Conservation (phyloP, 176 grass and related monocot genomes). For the Oryza rufipogon region DNA sequence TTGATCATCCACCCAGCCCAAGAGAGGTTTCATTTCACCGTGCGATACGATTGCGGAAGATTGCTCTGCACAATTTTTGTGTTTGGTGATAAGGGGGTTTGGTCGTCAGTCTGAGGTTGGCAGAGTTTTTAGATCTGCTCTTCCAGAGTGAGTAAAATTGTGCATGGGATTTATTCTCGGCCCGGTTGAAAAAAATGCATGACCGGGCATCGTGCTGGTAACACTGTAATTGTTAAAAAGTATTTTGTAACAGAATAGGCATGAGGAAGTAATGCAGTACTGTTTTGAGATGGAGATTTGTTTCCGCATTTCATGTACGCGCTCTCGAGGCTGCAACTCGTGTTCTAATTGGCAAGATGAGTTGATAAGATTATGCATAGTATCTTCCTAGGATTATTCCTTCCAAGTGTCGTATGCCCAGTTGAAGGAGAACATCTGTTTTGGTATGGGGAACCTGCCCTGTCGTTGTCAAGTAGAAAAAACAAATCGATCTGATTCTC, state of each 20-base stretch:
- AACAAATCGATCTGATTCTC: neutral
- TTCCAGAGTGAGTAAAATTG: constrained; percentile 16
- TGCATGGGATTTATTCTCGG: neutral
- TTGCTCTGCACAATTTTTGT: constrained; percentile 15
- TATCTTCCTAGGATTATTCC: no score
- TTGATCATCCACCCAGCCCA: neutral
- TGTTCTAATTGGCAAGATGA: neutral
- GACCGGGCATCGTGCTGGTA: neutral
- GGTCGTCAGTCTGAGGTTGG: constrained; percentile 17
- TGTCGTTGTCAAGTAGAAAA: neutral
- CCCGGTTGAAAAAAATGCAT: neutral
- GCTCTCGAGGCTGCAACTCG: neutral
- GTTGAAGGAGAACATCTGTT: neutral
- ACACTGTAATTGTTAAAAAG: neutral
- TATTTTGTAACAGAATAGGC: neutral
- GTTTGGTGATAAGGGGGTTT: constrained; percentile 4
- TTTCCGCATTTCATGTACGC: no score
- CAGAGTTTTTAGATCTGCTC: constrained; percentile 44
- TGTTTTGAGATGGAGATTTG: constrained; percentile 1
- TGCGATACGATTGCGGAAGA: neutral
- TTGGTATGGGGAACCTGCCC: neutral
- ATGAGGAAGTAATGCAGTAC: neutral
- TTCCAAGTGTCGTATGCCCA: neutral
- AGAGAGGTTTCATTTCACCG: neutral
- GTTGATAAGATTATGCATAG: neutral